Evolutionary conservation across 805 yeast species (phyloP).

Genomic region (Monosporozyma siamensis): DNA sequence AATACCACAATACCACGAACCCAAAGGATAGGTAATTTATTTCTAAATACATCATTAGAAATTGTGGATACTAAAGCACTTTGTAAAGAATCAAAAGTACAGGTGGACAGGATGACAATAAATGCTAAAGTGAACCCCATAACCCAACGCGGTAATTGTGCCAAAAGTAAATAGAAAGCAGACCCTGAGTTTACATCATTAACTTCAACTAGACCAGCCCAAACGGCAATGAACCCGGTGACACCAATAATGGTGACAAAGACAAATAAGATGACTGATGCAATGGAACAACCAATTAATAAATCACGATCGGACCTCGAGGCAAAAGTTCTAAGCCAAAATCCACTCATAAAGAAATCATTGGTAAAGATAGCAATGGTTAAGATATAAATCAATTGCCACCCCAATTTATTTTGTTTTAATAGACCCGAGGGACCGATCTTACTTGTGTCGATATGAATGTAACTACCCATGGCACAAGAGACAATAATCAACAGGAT

Average conservation of each 20-base stretch:
- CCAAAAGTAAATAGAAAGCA: constrained; percentile 64
- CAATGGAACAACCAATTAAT: constrained; percentile 64
- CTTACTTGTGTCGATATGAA: constrained; percentile 47
- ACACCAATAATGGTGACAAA: constrained; percentile 67
- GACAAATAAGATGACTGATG: constrained; percentile 54
- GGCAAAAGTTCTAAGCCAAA: constrained; percentile 93
- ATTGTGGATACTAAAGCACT: constrained; percentile 82
- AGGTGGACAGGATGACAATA: constrained; percentile 64
- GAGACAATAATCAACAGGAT: constrained; percentile 59
- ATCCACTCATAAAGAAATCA: constrained; percentile 83
- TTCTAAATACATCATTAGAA: constrained; percentile 84
- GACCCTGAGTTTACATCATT: constrained; percentile 46
- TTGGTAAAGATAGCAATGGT: constrained; percentile 83
- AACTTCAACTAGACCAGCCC: constrained; percentile 60
- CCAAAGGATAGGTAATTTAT: constrained; percentile 56
- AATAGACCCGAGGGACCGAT: constrained; percentile 59
- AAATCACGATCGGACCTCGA: constrained; percentile 69
- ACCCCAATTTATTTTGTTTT: constrained; percentile 62
- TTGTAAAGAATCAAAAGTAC: constrained; percentile 83
- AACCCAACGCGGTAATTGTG: constrained; percentile 76
- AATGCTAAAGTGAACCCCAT: constrained; percentile 76
- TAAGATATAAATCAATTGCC: constrained; percentile 81
- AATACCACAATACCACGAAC: constrained; percentile 62
- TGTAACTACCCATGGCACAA: constrained; percentile 68
- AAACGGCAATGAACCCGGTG: constrained; percentile 81